Evolutionary conservation across 169 alveolate genomes (phyloP).

Genomic region (Ichthyophthirius multifiliis): DNA sequence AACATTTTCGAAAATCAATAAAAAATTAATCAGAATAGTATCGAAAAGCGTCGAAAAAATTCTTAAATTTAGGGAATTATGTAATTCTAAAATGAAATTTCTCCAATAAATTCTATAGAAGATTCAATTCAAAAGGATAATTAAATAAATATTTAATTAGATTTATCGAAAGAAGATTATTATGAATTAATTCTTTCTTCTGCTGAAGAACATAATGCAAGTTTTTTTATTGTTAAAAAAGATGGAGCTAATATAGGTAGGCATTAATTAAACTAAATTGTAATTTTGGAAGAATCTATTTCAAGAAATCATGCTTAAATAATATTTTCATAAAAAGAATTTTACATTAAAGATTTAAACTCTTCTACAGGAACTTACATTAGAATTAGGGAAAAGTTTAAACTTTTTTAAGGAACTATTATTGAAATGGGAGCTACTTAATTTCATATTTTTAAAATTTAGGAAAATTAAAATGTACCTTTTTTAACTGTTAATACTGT

Average conservation of each 20-base stretch:
- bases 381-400: conserved; percentile 46
- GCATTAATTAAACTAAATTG: conserved; percentile 28
- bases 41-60: too few relatives aligned
- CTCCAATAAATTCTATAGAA: too few relatives aligned
- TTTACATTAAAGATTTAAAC: conserved; percentile 42
- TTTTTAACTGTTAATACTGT: too few relatives aligned
- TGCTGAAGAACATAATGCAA: too few relatives aligned
- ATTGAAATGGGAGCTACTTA: conserved; percentile 64
- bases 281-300: conserved; percentile 41
- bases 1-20: too few relatives aligned
- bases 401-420: conserved; percentile 50
- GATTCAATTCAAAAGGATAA: too few relatives aligned
- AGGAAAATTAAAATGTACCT: conserved; percentile 19
- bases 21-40: too few relatives aligned
- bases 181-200: too few relatives aligned
- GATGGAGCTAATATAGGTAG: conserved; percentile 46
- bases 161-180: too few relatives aligned
- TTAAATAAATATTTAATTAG: too few relatives aligned
- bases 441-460: conserved; percentile 40
- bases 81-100: too few relatives aligned
- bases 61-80: too few relatives aligned
- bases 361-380: conserved; percentile 67
- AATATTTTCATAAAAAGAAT: conserved; percentile 6
- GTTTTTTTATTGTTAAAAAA: conserved; percentile 35
- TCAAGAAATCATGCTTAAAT: conserved; percentile 43